Percentiles rank a stretch among this genome's conserved stretches.
Conservation (phyloP, 129 eudicot genomes). For the Flaveria trinervia region DNA sequence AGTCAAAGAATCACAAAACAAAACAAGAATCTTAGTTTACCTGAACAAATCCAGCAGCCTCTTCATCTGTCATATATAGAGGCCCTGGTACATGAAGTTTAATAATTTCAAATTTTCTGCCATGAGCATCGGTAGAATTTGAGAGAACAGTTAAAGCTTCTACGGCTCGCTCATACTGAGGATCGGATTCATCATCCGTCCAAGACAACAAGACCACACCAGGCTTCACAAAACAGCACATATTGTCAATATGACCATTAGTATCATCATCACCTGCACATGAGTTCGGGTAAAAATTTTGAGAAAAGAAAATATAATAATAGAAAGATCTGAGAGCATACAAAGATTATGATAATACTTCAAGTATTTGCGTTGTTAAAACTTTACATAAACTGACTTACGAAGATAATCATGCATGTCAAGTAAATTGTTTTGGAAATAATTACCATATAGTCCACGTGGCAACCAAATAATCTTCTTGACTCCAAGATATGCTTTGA, state of each 20-base stretch:
- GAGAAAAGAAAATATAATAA: not conserved
- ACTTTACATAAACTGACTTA: not conserved
- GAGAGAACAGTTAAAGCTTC: constrained; percentile 76
- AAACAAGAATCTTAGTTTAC: constrained; percentile 28
- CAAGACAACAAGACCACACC: constrained; percentile 84
- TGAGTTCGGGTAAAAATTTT: not conserved
- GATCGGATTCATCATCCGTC: constrained; percentile 90
- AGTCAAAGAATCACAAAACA: not conserved
- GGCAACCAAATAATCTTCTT: constrained; percentile 89
- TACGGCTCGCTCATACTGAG: constrained; percentile 71
- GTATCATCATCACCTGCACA: constrained; percentile 93
- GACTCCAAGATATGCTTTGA: constrained; percentile 81
- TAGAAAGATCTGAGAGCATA: not conserved
- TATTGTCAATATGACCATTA: constrained; percentile 88
- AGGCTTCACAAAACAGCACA: constrained; percentile 95
- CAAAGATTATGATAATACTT: not conserved
- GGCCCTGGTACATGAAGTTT: constrained; percentile 97
- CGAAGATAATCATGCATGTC: not conserved
- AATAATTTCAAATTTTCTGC: constrained; percentile 68
- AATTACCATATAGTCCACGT: constrained; percentile 74
- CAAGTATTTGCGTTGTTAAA: not conserved
- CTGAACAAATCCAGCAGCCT: constrained; percentile 75
- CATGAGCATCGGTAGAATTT: constrained; percentile 68
- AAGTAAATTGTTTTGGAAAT: not conserved
- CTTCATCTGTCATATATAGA: constrained; percentile 85